A percentile compares a stretch with the other conserved stretches of the same genome.
Conservation (phyloP, 2,329 filamentous ascomycete genomes). For the Sporothrix globosa region DNA sequence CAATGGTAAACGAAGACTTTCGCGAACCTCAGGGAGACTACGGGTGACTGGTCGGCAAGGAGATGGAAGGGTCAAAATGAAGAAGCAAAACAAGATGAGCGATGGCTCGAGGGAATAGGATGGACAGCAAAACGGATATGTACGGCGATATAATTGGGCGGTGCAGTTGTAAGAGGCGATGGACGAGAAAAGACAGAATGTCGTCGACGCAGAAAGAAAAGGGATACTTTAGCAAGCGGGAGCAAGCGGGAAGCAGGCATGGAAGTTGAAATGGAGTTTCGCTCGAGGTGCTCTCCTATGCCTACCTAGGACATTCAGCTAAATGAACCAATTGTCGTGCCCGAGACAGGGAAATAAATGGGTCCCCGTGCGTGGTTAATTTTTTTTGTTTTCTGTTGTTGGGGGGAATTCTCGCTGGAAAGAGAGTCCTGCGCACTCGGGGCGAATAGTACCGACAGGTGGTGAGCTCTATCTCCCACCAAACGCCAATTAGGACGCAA, state of each 20-base stretch:
- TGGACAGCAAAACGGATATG: not conserved
- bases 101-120: not conserved
- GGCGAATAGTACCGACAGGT: conserved; percentile 33
- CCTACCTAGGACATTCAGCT: not conserved
- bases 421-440: conserved; percentile 29
- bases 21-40: not conserved
- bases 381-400: conserved; percentile 31
- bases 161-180: conserved; percentile 23
- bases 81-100: not conserved
- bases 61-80: not conserved
- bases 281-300: conserved; percentile 12
- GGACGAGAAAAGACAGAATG: conserved; percentile 23
- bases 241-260: conserved; percentile 7
- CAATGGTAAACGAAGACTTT: not conserved
- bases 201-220: conserved; percentile 23
- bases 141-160: conserved; percentile 14
- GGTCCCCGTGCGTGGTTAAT: conserved; percentile 28
- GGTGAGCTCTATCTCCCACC: conserved; percentile 22
- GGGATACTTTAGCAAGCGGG: conserved; percentile 16
- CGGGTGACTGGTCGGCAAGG: conserved; percentile 1
- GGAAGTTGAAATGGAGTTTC: conserved; percentile 24
- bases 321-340: conserved; percentile 24
- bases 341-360: conserved; percentile 3
- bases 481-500: conserved; percentile 4
- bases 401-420: conserved; percentile 31